Percentiles rank a stretch among this genome's conserved stretches.
Conservation (phyloP, 371 early-diverging fungal species). For the Mucor sp. region DNA sequence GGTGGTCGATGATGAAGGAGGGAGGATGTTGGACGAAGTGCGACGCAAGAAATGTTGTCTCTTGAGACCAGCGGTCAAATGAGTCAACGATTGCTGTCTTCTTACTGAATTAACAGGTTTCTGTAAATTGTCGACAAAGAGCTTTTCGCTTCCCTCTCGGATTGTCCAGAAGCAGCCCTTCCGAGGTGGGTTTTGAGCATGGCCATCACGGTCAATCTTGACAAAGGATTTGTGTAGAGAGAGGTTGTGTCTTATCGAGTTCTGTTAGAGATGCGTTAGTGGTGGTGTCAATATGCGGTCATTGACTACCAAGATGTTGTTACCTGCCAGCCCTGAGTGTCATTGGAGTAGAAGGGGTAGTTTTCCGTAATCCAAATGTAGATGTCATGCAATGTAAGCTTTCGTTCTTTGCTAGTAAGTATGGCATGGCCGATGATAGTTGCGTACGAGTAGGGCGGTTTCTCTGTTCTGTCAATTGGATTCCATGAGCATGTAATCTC, state of each 20-base stretch:
- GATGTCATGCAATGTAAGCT: conserved; percentile 89
- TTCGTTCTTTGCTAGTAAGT: conserved; percentile 66
- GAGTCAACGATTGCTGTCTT: conserved; percentile 10
- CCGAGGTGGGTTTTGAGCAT: conserved; percentile 21
- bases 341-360: conserved; percentile 82
- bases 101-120: conserved; percentile 9
- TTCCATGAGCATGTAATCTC: conserved; percentile 38
- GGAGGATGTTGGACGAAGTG: conserved; percentile 5
- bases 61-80: background rate
- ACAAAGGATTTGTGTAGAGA: conserved; percentile 75
- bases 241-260: conserved; percentile 97
- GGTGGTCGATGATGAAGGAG: background rate
- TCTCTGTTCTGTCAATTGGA: conserved; percentile 50
- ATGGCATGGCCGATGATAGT: conserved; percentile 93
- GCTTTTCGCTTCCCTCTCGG: conserved; percentile 40
- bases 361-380: conserved; percentile 87
- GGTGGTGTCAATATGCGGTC: background rate
- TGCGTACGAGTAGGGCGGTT: conserved; percentile 94
- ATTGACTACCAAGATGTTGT: too few species aligned
- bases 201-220: conserved; percentile 32
- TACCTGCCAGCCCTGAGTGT: conserved; percentile 86
- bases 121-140: conserved; percentile 35
- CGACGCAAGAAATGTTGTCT: conserved; percentile 6
- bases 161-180: conserved; percentile 49
- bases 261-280: conserved; percentile 58